phyloP scores from a whole-genome alignment of 106 monocot genomes.

The Acanthochlamys bracteata region DNA sequence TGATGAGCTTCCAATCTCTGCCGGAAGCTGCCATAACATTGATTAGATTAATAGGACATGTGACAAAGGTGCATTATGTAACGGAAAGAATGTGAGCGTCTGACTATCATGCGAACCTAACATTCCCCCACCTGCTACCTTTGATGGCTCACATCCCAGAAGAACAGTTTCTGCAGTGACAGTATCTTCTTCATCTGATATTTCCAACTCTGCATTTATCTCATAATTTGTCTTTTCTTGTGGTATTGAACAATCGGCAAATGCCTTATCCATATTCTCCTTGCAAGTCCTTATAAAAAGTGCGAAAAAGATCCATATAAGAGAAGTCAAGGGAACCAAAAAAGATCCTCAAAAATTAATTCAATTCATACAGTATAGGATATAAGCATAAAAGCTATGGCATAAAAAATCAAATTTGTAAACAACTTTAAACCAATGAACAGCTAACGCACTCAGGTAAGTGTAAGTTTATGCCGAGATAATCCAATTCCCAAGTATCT shows the following conservation, averaged over 20 bases:
- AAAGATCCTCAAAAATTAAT: no score
- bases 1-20: slow-evolving; percentile 48
- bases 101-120: slow-evolving; percentile 1
- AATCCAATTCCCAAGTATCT: no score
- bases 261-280: slow-evolving; percentile 71
- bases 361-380: no score
- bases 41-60: background rate
- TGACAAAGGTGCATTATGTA: no score
- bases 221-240: slow-evolving; percentile 92
- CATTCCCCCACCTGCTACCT: slow-evolving; percentile 23
- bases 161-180: slow-evolving; percentile 6
- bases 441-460: no score
- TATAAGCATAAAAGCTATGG: no score
- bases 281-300: slow-evolving; percentile 75
- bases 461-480: no score
- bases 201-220: slow-evolving; percentile 83
- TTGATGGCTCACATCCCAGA: slow-evolving; percentile 18
- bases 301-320: no score
- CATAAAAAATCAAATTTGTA: no score
- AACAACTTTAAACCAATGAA: no score
- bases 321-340: no score
- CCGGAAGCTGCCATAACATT: slow-evolving; percentile 23
- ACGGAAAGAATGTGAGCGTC: background rate
- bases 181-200: slow-evolving; percentile 67
- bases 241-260: slow-evolving; percentile 78